phyloP scores from a whole-genome alignment of 2,329 filamentous ascomycete species.

The Pyricularia grisea region DNA sequence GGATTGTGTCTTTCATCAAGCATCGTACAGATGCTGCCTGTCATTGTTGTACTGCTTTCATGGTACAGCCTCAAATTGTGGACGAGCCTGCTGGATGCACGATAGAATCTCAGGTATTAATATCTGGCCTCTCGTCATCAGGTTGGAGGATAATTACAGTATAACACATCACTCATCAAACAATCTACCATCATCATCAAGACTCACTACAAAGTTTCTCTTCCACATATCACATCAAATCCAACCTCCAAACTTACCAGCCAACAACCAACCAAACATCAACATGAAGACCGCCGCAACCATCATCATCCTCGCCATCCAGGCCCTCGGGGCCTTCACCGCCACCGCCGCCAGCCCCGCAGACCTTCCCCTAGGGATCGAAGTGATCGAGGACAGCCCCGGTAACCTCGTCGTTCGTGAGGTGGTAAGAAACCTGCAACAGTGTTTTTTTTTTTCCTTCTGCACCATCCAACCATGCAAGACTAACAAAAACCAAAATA shows the following conservation, averaged over 20 bases:
- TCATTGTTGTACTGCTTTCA: not conserved
- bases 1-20: not conserved
- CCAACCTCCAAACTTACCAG: not conserved
- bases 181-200: not conserved
- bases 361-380: not conserved
- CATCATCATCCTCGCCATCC: constrained; percentile 13
- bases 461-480: not conserved
- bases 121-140: not conserved
- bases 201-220: not conserved
- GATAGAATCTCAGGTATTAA: not conserved
- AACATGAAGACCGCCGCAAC: not conserved
- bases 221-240: not conserved
- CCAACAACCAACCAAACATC: not conserved
- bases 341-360: not conserved
- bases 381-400: not conserved
- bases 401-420: not conserved
- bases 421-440: not conserved
- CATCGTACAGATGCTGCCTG: not conserved
- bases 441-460: not conserved
- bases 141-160: not conserved
- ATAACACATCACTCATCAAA: not conserved
- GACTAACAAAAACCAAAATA: not conserved
- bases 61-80: not conserved
- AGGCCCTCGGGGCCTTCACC: constrained; percentile 11
- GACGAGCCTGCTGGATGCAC: not conserved